phyloP scores from a whole-genome alignment of 805 yeast genomes.

The Vanderwaltozyma tropicalis region DNA sequence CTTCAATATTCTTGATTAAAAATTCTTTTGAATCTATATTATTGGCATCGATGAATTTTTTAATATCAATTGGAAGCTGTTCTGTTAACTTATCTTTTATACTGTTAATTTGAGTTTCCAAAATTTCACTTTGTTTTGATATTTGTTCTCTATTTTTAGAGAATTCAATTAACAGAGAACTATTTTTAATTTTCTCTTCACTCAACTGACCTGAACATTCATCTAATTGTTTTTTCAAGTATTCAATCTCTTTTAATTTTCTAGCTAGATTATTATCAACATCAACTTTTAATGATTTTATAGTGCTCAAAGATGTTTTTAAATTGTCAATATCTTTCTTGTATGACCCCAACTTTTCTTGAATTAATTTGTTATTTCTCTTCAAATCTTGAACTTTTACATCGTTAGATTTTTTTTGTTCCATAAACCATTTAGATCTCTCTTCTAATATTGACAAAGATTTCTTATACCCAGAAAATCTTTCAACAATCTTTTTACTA shows the following conservation, averaged over 20 bases:
- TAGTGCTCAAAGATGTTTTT: conserved; percentile 18
- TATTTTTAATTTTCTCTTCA: conserved; percentile 35
- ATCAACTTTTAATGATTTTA: conserved; percentile 16
- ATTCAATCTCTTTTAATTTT: conserved; percentile 28
- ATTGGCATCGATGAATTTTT: too few species aligned
- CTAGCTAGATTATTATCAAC: conserved; percentile 12
- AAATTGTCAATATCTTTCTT: conserved; percentile 15
- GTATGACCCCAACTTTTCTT: conserved; percentile 11
- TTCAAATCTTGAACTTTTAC: conserved; percentile 16
- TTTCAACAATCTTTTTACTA: conserved; percentile 12
- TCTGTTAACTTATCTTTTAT: not conserved
- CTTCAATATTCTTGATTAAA: not conserved
- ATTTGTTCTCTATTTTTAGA: conserved; percentile 5
- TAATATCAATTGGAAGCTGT: not conserved
- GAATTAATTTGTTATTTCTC: conserved; percentile 12
- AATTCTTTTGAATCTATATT: too few species aligned
- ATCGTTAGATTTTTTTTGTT: conserved; percentile 18
- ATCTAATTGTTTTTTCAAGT: conserved; percentile 30
- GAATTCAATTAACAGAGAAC: conserved; percentile 16
- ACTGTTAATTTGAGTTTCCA: not conserved
- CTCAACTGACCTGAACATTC: conserved; percentile 37
- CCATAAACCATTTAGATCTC: conserved; percentile 13
- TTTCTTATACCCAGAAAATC: conserved; percentile 17
- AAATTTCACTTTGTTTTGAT: not conserved
- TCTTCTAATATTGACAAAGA: conserved; percentile 16